phyloP scores from a whole-genome alignment of 169 alveolate species.

The Perkinsus marinus region DNA sequence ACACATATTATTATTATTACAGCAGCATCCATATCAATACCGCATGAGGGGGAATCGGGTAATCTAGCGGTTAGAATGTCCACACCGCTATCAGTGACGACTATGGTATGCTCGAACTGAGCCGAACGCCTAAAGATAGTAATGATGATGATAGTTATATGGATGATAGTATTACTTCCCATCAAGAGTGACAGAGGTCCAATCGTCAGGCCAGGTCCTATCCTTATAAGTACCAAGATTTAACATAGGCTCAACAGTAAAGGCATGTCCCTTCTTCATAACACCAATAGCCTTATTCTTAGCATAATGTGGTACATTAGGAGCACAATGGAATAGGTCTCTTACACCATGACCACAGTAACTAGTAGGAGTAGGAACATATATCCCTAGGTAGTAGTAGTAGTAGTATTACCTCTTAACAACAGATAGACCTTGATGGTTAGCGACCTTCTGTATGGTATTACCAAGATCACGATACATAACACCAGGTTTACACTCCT shows the following conservation, averaged over 20 bases:
- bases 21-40: not conserved
- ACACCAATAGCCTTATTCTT: conserved; percentile 94
- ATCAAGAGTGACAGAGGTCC: conserved; percentile 93
- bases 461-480: conserved; percentile 92
- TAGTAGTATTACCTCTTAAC: not conserved
- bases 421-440: conserved; percentile 6
- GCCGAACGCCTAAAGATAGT: conserved; percentile 67
- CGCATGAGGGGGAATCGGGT: conserved; percentile 65
- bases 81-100: conserved; percentile 81
- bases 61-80: conserved; percentile 84
- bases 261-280: conserved; percentile 83
- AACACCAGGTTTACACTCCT: conserved; percentile 88
- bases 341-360: conserved; percentile 98
- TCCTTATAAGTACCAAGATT: conserved; percentile 85
- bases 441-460: conserved; percentile 61
- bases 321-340: conserved; percentile 84
- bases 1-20: not conserved
- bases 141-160: not conserved
- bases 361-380: not conserved
- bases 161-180: conserved; percentile 24
- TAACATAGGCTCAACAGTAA: conserved; percentile 99
- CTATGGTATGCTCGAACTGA: conserved; percentile 93
- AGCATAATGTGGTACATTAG: conserved; percentile 92
- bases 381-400: not conserved
- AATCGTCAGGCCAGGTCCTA: conserved; percentile 91